These are phyloP conservation scores for Brettanomyces naardenensis DNA, from an alignment of 805 yeast species.

Conservation along the genomic window DNA sequence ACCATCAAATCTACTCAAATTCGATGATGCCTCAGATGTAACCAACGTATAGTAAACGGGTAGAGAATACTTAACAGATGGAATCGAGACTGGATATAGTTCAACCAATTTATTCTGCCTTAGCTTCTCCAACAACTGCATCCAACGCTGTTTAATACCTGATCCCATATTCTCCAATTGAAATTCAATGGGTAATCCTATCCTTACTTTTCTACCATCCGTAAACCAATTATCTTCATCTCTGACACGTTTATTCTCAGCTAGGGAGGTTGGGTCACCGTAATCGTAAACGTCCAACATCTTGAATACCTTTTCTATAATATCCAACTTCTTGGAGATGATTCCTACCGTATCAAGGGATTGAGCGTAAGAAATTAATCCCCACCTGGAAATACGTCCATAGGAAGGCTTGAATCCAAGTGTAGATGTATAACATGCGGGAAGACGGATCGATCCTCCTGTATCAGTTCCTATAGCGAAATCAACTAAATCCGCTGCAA, in stretches of 20 bases:
- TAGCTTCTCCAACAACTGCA: slow-evolving; percentile 38
- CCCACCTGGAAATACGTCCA: slow-evolving; percentile 88
- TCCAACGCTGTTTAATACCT: slow-evolving; percentile 41
- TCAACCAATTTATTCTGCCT: slow-evolving; percentile 40
- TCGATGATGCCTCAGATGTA: slow-evolving; percentile 92
- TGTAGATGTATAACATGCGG: slow-evolving; percentile 80
- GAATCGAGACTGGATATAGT: slow-evolving; percentile 60
- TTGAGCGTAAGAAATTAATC: slow-evolving; percentile 89
- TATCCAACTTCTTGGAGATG: slow-evolving; percentile 41
- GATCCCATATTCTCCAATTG: slow-evolving; percentile 45
- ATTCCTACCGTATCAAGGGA: slow-evolving; percentile 93
- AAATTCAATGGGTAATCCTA: slow-evolving; percentile 75
- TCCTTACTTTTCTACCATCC: slow-evolving; percentile 23
- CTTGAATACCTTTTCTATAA: slow-evolving; percentile 40
- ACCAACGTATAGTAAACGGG: slow-evolving; percentile 84
- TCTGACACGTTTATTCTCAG: slow-evolving; percentile 25
- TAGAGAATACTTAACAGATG: slow-evolving; percentile 55
- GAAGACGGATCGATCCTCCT: slow-evolving; percentile 92
- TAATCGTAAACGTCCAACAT: slow-evolving; percentile 54
- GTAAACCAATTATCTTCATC: slow-evolving; percentile 4
- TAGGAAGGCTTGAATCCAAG: slow-evolving; percentile 91
- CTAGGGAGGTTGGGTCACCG: slow-evolving; percentile 73
- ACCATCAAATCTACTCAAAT: slow-evolving; percentile 86
- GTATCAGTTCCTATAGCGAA: slow-evolving; percentile 92
- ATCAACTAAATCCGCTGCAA: slow-evolving; percentile 61